phyloP scores from a whole-genome alignment of 2,329 filamentous ascomycete species.

The Pleoardoris graminearum region DNA sequence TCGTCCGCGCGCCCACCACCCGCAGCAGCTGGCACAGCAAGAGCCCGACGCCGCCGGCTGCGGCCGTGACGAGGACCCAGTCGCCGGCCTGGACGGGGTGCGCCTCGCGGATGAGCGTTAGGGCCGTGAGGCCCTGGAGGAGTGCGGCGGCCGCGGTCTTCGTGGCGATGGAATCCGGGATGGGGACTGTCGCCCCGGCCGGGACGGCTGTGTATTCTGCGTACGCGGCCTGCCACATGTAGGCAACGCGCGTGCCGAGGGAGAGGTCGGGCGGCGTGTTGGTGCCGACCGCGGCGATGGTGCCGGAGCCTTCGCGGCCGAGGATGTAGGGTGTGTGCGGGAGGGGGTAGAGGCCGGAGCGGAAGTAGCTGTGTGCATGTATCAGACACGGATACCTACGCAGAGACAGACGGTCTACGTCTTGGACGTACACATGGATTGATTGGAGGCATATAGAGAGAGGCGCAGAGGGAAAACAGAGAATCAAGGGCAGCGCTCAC shows the following conservation, averaged over 20 bases:
- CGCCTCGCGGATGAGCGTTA: conserved; percentile 77
- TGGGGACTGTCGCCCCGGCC: conserved; percentile 59
- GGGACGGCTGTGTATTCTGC: conserved; percentile 63
- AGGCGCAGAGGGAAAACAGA: neutral
- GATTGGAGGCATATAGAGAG: neutral
- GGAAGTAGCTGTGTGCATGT: conserved; percentile 74
- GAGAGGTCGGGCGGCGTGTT: conserved; percentile 59
- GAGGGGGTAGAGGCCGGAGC: conserved; percentile 75
- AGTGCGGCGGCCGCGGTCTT: conserved; percentile 69
- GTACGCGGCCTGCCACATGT: conserved; percentile 61
- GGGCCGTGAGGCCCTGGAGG: conserved; percentile 82
- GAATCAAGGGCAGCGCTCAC: conserved; percentile 42
- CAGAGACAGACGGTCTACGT: too few relatives aligned
- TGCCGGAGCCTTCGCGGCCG: conserved; percentile 78
- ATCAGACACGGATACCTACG: too few relatives aligned
- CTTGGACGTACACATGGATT: neutral
- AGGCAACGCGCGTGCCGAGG: conserved; percentile 72
- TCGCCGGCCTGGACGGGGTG: conserved; percentile 72
- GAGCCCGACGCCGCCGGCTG: conserved; percentile 74
- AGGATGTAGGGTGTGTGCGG: conserved; percentile 72
- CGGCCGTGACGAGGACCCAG: conserved; percentile 83
- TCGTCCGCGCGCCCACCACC: conserved; percentile 72
- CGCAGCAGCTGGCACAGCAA: conserved; percentile 76
- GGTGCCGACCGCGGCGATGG: conserved; percentile 64
- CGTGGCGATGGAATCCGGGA: conserved; percentile 65